These are phyloP conservation scores for Zygoascus biomembranicola DNA, from an alignment of 805 yeast genomes.

Conservation along the genomic window DNA sequence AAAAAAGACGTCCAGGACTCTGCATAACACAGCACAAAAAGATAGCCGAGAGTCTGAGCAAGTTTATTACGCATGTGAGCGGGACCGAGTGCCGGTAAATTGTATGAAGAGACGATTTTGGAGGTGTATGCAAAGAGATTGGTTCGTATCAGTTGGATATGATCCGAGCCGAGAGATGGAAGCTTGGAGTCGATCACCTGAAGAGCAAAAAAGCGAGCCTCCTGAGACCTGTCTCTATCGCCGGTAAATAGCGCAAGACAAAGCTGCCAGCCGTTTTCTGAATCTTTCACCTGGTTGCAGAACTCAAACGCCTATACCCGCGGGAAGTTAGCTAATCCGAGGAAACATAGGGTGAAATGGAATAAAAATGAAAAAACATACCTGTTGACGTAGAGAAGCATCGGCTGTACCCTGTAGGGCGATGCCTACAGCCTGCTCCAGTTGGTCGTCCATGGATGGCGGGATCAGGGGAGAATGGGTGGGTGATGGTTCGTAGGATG, in stretches of 20 bases:
- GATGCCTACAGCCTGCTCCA: constrained; percentile 80
- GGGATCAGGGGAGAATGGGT: neutral
- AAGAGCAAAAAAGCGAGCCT: constrained; percentile 55
- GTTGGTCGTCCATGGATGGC: constrained; percentile 42
- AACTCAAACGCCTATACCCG: constrained; percentile 34
- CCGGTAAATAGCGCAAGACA: constrained; percentile 35
- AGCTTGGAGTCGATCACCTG: constrained; percentile 61
- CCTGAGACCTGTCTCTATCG: constrained; percentile 37
- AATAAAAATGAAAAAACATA: constrained; percentile 11
- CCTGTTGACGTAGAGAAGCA: constrained; percentile 51
- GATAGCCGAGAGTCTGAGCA: constrained; percentile 44
- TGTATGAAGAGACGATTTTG: constrained; percentile 18
- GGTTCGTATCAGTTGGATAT: constrained; percentile 39
- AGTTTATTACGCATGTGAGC: constrained; percentile 46
- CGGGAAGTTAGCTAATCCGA: too few species aligned
- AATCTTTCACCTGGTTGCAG: constrained; percentile 35
- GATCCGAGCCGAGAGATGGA: constrained; percentile 37
- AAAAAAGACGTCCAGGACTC: constrained; percentile 44
- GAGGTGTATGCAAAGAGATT: constrained; percentile 41
- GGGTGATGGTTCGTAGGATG: too few species aligned
- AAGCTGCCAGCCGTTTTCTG: constrained; percentile 41
- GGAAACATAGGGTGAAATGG: too few species aligned
- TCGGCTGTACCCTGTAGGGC: constrained; percentile 69
- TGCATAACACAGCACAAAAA: constrained; percentile 43
- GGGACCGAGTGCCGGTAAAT: constrained; percentile 27